phyloP scores from a whole-genome alignment of 768 basidiomycete species.

The Kondoa subrosea region DNA sequence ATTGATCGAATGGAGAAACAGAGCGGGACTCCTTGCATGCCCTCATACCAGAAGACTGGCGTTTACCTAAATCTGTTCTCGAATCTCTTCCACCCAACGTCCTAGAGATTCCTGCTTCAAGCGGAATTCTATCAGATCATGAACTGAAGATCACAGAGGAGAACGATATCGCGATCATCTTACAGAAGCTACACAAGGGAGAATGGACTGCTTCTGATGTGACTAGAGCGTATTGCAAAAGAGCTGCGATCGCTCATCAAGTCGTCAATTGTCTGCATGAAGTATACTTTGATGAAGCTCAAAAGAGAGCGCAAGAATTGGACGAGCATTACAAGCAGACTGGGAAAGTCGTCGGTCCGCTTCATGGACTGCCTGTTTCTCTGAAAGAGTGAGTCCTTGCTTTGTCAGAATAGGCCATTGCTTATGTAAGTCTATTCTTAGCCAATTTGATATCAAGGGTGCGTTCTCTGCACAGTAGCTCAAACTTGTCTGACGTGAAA shows the following conservation, averaged over 20 bases:
- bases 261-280: slow-evolving; percentile 69
- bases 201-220: slow-evolving; percentile 40
- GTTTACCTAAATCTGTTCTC: background rate
- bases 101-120: background rate
- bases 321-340: slow-evolving; percentile 33
- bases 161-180: slow-evolving; percentile 36
- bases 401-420: background rate
- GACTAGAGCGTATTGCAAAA: slow-evolving; percentile 47
- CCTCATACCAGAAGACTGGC: background rate
- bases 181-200: slow-evolving; percentile 42
- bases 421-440: background rate
- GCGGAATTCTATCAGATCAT: slow-evolving; percentile 41
- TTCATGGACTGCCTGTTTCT: slow-evolving; percentile 3
- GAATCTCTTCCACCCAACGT: background rate
- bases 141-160: slow-evolving; percentile 49
- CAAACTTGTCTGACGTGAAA: no score
- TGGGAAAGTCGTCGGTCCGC: background rate
- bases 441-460: background rate
- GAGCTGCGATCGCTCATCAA: slow-evolving; percentile 63
- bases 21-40: background rate
- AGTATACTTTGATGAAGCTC: slow-evolving; percentile 56
- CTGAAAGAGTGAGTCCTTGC: background rate
- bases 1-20: background rate
- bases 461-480: no score
- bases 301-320: slow-evolving; percentile 49